phyloP scores from a whole-genome alignment of 2,329 filamentous ascomycete species.

The Colletotrichum spinosum region DNA sequence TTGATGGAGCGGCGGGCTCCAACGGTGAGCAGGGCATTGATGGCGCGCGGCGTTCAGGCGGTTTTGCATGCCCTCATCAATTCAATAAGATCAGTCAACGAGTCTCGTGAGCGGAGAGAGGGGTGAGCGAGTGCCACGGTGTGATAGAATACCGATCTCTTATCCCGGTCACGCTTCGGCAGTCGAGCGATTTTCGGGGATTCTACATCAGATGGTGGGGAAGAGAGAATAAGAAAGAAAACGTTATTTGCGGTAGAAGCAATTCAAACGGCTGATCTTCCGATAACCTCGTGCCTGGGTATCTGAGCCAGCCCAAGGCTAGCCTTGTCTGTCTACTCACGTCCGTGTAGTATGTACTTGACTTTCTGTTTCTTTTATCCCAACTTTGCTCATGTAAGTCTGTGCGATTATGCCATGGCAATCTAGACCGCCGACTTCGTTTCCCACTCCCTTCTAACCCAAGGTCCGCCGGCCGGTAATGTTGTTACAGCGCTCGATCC shows the following conservation, averaged over 20 bases:
- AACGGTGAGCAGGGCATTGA: constrained; percentile 18
- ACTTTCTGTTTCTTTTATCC: not conserved
- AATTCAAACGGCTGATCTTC: too few species aligned
- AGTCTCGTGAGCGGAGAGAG: not conserved
- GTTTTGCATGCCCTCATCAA: not conserved
- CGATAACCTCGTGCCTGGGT: too few species aligned
- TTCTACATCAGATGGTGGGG: too few species aligned
- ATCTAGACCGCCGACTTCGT: not conserved
- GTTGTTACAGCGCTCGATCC: not conserved
- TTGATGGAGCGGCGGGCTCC: constrained; percentile 9
- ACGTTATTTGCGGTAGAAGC: too few species aligned
- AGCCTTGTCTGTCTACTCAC: too few species aligned
- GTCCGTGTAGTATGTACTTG: not conserved
- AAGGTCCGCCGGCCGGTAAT: not conserved
- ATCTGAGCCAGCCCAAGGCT: too few species aligned
- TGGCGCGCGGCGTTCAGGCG: constrained; percentile 29
- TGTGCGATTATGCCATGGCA: constrained; percentile 10
- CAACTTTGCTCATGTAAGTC: not conserved
- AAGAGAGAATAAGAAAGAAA: too few species aligned
- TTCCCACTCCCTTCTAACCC: not conserved
- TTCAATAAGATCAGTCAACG: not conserved
- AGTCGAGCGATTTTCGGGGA: too few species aligned
- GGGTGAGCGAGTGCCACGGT: not conserved
- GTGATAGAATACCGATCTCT: too few species aligned
- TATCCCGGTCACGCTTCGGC: too few species aligned